Evolutionary conservation across 2,329 filamentous ascomycete species (phyloP), one percentile per base, ranked within the genome.

Genomic region (Paraconiothyrium sp.): DNA sequence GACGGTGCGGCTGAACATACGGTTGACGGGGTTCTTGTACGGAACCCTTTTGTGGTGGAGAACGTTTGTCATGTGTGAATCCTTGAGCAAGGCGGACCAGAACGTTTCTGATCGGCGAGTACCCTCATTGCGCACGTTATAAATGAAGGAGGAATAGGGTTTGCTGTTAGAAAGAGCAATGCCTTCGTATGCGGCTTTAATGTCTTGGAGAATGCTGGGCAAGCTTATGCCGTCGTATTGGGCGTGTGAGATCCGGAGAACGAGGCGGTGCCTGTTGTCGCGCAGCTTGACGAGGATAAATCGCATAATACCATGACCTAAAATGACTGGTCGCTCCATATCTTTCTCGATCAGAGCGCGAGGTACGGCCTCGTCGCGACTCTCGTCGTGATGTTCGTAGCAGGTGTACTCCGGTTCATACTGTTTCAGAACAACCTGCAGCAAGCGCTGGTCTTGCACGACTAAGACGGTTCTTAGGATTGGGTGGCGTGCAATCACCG

Each of bases 151-250:
- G 11, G 58, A 30, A 10, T 58, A 60, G 5, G 54, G 55, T 5
- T 22, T 54, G 20, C 47, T 47, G 59, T 41, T 37, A 14, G 32
- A 44, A 11, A 35, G 14, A 1, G 39, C 1, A 13, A 34, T 30
- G 3, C 37, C 37, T 20, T 57, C 1, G 46, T 66, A 66, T 11
- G 49, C 27, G 13, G 50, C 50, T 27, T 47, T n/a, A 14, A 68
- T 54, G 3, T 47, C 16, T 24, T 43, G 44, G 10, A 65, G 24
- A n/a, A 64, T 60, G 13, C 30, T 48, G 11, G 55, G 56, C 10
- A 67, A 16, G 30, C 60, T 61, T 13, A 63, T 35, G 1, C 66
- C 60, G 41, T 68, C 64, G 35, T 68, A 68, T 37, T 67, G 64
- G n/a, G 66, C 66, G 47, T 68, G 66, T 3, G 64, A 60, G 1